Base-by-base conservation (phyloP, 2,329 filamentous ascomycete species). In the Claviceps cyperi region DNA sequence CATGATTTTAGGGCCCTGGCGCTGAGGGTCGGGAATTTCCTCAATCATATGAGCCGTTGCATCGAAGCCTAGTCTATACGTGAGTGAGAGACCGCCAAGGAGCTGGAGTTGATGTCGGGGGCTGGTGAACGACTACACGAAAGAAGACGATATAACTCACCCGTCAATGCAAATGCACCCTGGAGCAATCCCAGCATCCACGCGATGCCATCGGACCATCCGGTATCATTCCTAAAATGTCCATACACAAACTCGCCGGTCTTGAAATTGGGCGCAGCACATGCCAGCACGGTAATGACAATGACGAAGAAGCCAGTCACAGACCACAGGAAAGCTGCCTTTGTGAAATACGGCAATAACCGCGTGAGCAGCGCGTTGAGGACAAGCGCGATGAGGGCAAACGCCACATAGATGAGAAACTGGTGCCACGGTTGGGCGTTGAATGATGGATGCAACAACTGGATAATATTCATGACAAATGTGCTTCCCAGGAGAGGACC, bases 241-340 rank as follows among this genome's bases (percentile, higher is more conserved):
- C 74, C 70, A 54, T 84, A 86, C 11, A 86, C 83, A 48, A 83
- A 84, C 9, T 72, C 62, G 15, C 72, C 83, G 7, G 72, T 75
- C 57, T 80, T 80, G 58, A 77, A 87, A 55, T 81, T 68, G 0
- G 81, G 81, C 2, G 82, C 75, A 0, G 81, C 72, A 58, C 80
- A 84, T 4, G 81, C 73, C 46, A 89, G 66, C 0, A 84, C 70
- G 0, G 83, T 84, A 54, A 86, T 84, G 54, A 72, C 83, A 55
- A 88, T 85, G 51, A 87, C 69, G 43, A 76, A 66, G 56, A 88
- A 86, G 0, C 84, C 84, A 1, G 71, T 64, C 2, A 88, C 69
- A 2, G 79, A 84, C 84, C 83, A 88, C 47, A 80, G 73, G 55
- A 88, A 83, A 1, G 83, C 83, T 17, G 73, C 72, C 60, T 84